These are phyloP conservation scores for Pterocarpus macrocarpus DNA, from an alignment of 306 rosid species.

Conservation along the genomic window DNA sequence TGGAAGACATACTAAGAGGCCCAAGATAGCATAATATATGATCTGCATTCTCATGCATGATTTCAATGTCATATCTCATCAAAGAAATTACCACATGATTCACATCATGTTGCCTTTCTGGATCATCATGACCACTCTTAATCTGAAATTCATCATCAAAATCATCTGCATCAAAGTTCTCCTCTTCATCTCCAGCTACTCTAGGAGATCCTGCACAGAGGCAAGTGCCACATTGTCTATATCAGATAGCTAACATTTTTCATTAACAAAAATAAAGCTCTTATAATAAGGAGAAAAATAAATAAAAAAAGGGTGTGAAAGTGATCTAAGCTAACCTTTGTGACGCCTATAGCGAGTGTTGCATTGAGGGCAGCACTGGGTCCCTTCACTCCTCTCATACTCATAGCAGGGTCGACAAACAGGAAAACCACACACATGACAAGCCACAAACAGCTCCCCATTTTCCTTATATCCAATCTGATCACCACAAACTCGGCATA, in stretches of 20 bases:
- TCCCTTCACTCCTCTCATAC: slow-evolving; percentile 94
- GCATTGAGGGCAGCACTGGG: slow-evolving; percentile 90
- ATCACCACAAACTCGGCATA: slow-evolving; percentile 86
- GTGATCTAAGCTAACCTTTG: slow-evolving; percentile 58
- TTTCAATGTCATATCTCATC: neutral
- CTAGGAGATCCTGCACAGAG: slow-evolving; percentile 79
- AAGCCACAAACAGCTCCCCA: slow-evolving; percentile 84
- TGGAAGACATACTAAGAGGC: neutral
- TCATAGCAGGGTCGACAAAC: slow-evolving; percentile 93
- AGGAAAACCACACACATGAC: slow-evolving; percentile 84
- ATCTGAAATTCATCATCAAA: slow-evolving; percentile 83
- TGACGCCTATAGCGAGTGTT: slow-evolving; percentile 89
- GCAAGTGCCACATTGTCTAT: slow-evolving; percentile 17
- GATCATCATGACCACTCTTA: slow-evolving; percentile 55
- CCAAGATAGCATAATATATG: neutral
- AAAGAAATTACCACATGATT: slow-evolving; percentile 60
- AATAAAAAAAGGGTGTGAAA: neutral
- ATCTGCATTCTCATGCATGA: slow-evolving; percentile 17
- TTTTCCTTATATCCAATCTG: slow-evolving; percentile 79
- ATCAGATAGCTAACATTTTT: slow-evolving; percentile 5
- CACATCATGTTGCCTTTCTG: slow-evolving; percentile 46
- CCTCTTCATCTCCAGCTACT: slow-evolving; percentile 91
- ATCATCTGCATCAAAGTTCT: slow-evolving; percentile 78
- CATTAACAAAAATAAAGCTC: neutral
- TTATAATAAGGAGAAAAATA: neutral